phyloP scores from a whole-genome alignment of 768 basidiomycete genomes.

The Tricholoma hemisulphureum region DNA sequence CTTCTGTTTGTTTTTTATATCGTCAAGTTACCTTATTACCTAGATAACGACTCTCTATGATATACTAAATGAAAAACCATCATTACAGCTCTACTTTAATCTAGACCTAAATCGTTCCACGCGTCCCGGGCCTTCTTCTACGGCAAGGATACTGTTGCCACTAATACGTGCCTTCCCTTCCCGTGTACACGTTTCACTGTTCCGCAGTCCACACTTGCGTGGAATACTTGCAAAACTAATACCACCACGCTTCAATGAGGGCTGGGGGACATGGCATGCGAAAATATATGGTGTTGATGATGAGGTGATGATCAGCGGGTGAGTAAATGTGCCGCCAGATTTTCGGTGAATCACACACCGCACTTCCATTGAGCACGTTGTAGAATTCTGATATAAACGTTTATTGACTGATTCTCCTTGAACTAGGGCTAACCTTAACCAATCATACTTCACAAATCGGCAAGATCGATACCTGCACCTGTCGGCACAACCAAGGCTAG shows the following conservation, averaged over 20 bases:
- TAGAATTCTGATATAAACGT: neutral
- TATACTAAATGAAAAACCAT: conserved; percentile 56
- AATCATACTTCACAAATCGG: conserved; percentile 90
- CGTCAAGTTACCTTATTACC: neutral
- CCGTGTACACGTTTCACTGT: conserved; percentile 76
- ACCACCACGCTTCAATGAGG: conserved; percentile 94
- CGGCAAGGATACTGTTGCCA: conserved; percentile 66
- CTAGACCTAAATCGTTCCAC: conserved; percentile 82
- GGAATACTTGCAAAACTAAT: conserved; percentile 73
- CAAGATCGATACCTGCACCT: conserved; percentile 94
- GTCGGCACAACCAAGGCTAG: conserved; percentile 52
- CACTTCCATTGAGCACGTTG: neutral
- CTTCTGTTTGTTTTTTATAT: neutral
- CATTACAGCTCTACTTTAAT: conserved; percentile 66
- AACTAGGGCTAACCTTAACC: conserved; percentile 85
- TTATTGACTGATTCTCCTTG: neutral
- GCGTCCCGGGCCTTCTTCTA: conserved; percentile 69
- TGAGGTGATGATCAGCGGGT: conserved; percentile 93
- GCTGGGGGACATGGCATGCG: conserved; percentile 98
- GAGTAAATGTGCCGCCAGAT: conserved; percentile 26
- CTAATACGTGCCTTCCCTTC: conserved; percentile 69
- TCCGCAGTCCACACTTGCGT: conserved; percentile 81
- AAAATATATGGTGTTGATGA: conserved; percentile 95
- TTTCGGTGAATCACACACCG: neutral
- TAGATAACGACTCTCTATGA: conserved; percentile 69